These are phyloP conservation scores for Salix suchowensis DNA, from an alignment of 345 rosid species.

Conservation along the genomic window DNA sequence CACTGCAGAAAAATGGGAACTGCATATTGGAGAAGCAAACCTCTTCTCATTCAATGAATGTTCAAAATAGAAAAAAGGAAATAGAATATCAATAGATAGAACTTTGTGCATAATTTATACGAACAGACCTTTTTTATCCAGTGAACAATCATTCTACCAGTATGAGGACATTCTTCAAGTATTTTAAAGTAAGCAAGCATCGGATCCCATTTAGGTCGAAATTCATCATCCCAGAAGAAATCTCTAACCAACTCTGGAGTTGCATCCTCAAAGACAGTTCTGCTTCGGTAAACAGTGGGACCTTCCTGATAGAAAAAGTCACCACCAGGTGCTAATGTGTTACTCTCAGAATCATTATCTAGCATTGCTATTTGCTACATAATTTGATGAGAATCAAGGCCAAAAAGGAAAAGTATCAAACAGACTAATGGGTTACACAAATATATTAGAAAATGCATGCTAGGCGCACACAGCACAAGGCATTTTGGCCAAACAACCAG, in stretches of 20 bases:
- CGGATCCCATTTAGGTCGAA: slow-evolving; percentile 91
- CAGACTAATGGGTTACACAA: background rate
- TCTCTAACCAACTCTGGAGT: slow-evolving; percentile 86
- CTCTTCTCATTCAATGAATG: slow-evolving; percentile 1
- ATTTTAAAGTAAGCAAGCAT: slow-evolving; percentile 77
- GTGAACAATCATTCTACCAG: slow-evolving; percentile 68
- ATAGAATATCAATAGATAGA: background rate
- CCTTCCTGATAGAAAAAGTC: slow-evolving; percentile 54
- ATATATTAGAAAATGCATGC: background rate
- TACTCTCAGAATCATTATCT: background rate
- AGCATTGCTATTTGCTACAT: background rate
- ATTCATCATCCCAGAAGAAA: slow-evolving; percentile 98
- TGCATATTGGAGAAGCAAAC: slow-evolving; percentile 32
- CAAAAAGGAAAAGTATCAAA: background rate
- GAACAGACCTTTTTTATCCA: slow-evolving; percentile 83
- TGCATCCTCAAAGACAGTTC: slow-evolving; percentile 93
- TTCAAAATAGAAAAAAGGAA: background rate
- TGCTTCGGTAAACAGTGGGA: slow-evolving; percentile 63
- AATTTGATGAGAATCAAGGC: background rate
- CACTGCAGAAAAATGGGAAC: slow-evolving; percentile 97
- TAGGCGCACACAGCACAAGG: background rate
- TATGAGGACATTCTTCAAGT: slow-evolving; percentile 62
- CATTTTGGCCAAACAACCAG: background rate
- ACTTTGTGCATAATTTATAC: background rate
- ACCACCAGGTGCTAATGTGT: slow-evolving; percentile 17